Evolutionary conservation across 495 filamentous ascomycete species (phyloP), one percentile per base, ranked within the genome.

Genomic region (Neurospora pannonica): DNA sequence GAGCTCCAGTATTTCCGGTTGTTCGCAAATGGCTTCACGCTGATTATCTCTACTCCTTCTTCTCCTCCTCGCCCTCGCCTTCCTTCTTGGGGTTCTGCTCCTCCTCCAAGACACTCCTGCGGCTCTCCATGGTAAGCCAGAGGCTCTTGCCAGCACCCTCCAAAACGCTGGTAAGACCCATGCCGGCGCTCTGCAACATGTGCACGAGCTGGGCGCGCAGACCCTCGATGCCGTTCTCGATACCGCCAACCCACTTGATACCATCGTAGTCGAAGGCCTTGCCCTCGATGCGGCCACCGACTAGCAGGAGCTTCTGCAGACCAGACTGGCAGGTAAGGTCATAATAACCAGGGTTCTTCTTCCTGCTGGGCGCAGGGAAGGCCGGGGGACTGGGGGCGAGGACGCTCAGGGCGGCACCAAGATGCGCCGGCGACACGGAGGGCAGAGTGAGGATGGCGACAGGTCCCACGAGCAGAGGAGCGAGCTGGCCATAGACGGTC

Each of bases 71-170:
- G 15, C 72, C 75, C 24, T 74, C 80, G 13, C 81, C 85, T 74
- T 79, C 79, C 11, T 71, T 74, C 38, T 74, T 81, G 28, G 80
- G 84, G 75, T 87, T 88, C 77, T 85, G 84, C 77, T 92, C 92
- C 75, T 95, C 93, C 80, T 97, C 92, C 82, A 98, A 82, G 80
- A 91, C 90, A 48, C 82, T 87, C 82, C 90, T 87, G 78, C 94
- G 85, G 54, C 93, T 89, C 87, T 98, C 94, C 78, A 97, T 83
- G 34, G 94, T 92, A 73, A 95, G 85, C 86, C 94, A 98, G 54
- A 98, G 78, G 78, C 88, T 93, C 88, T 89, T 92, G 40, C 91
- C 85, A 73, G 91, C 89, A 21, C 91, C 89, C 81, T 97, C 94
- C 82, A 98, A 80, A 31, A 88, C 86, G 76, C 81, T 89, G 43